Evolutionary conservation across 768 basidiomycete genomes (phyloP), one percentile per base, ranked within the genome.

Genomic region (Panus rudis): DNA sequence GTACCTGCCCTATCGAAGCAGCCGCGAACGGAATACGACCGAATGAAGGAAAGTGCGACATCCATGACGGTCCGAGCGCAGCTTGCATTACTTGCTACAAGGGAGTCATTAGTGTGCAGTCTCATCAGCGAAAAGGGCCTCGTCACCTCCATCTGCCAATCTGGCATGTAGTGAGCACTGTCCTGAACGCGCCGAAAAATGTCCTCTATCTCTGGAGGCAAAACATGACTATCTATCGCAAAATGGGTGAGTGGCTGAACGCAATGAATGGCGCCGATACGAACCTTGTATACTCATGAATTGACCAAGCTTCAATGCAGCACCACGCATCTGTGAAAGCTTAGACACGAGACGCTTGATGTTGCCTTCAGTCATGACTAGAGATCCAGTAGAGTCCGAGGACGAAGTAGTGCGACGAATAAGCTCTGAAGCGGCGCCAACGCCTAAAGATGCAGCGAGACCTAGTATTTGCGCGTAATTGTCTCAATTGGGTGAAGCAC

Each of bases 161-260:
- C 85, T 0, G 94, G 94, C 94, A 99, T 99, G 60, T 97, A 97
- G 62, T 99, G 91, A 1, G 94, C 94, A 52, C 84, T 81, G 51
- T 94, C 89, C 58, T 98, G 94, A 0, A 99, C 93, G 22, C 84
- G 71, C 39, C 91, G 77, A 53, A 99, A 81, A 23, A 99, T 84
- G 42, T 77, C 73, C 56, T 97, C 92, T 3, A 97, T 64, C 50
- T 94, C 91, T 0, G 85, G 76, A 0, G 93, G 89, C 2, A 99
- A 70, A 27, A 88, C 67, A 49, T 94, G 84, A 0, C 91, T 87
- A 61, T 99, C 94, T 97, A 51, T 8, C 33, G 21, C 7, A 13
- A 6, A 2, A 37, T 1, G 6, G 10, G 4, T 11, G 3, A n/a
- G 4, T 37, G 28, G 23, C 16, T 4, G n/a, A 17, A 42, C 17